A percentile compares a stretch with the other conserved stretches of the same genome.
Evolutionary conservation across 169 alveolate genomes (phyloP).

Genomic region (Babesia bovis): DNA sequence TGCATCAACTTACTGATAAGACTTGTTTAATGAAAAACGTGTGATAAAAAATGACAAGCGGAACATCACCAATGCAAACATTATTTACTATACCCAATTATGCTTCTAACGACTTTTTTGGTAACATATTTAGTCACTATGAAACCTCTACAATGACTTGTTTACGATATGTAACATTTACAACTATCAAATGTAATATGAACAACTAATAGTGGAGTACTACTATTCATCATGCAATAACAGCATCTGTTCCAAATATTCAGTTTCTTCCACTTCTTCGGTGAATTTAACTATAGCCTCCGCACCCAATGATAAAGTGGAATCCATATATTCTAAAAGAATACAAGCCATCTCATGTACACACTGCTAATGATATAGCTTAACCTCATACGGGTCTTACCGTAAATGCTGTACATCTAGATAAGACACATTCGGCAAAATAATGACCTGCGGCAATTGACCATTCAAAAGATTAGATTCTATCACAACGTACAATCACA

Average conservation of each 20-base stretch:
- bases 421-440: slow-evolving; percentile 41
- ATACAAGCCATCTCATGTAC: slow-evolving; percentile 48
- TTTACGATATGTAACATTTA: too few species aligned
- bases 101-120: too few species aligned
- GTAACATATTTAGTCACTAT: too few species aligned
- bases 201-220: too few species aligned
- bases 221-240: slow-evolving; percentile 14
- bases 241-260: slow-evolving; percentile 32
- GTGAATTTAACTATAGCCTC: not conserved
- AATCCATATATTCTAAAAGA: slow-evolving; percentile 25
- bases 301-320: not conserved
- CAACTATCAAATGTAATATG: too few species aligned
- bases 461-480: too few species aligned
- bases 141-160: too few species aligned
- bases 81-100: too few species aligned
- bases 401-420: slow-evolving; percentile 45
- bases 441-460: slow-evolving; percentile 10
- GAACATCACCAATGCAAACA: too few species aligned
- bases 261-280: slow-evolving; percentile 36
- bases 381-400: not conserved
- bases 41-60: too few species aligned
- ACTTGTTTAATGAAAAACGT: too few species aligned
- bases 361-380: slow-evolving; percentile 14
- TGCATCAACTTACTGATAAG: too few species aligned
- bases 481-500: slow-evolving; percentile 22